Conservation (phyloP, 2,329 filamentous ascomycete genomes). For the Monilinia polystroma region DNA sequence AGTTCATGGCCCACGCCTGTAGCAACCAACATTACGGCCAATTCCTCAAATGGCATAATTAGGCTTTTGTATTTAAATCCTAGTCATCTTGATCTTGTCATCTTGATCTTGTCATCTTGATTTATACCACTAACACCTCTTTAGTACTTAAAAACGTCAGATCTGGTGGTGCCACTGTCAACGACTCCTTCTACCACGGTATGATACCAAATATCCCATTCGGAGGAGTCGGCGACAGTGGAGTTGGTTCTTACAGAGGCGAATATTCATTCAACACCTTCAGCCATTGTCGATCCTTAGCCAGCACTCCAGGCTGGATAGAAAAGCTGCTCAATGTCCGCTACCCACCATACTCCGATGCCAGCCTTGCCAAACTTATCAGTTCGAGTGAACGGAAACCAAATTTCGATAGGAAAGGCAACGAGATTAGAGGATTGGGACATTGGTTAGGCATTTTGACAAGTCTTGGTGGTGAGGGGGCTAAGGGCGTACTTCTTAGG, state of each 20-base stretch:
- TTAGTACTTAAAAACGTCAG: slow-evolving; percentile 60
- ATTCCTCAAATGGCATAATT: neutral
- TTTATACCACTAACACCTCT: slow-evolving; percentile 21
- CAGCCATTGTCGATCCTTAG: slow-evolving; percentile 58
- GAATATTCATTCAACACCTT: slow-evolving; percentile 70
- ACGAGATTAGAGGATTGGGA: slow-evolving; percentile 49
- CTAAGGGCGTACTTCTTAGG: slow-evolving; percentile 28
- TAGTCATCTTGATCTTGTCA: neutral
- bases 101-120: neutral
- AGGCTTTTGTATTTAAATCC: too few relatives aligned
- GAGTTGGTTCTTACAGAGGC: slow-evolving; percentile 75
- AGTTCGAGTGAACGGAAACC: slow-evolving; percentile 49
- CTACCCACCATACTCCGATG: slow-evolving; percentile 60
- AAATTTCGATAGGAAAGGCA: slow-evolving; percentile 62
- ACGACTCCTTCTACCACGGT: slow-evolving; percentile 68
- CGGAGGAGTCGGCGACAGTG: slow-evolving; percentile 79
- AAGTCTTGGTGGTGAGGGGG: slow-evolving; percentile 51
- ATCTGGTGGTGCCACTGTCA: slow-evolving; percentile 67
- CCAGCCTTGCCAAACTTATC: slow-evolving; percentile 46
- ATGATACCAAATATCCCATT: slow-evolving; percentile 72
- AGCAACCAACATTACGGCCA: neutral
- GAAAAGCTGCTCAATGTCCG: slow-evolving; percentile 66
- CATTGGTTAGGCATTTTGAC: slow-evolving; percentile 56
- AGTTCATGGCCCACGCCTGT: neutral
- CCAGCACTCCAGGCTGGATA: slow-evolving; percentile 64